Conservation (phyloP, 2,329 filamentous ascomycete species). For the Diaporthe citrichinensis region DNA sequence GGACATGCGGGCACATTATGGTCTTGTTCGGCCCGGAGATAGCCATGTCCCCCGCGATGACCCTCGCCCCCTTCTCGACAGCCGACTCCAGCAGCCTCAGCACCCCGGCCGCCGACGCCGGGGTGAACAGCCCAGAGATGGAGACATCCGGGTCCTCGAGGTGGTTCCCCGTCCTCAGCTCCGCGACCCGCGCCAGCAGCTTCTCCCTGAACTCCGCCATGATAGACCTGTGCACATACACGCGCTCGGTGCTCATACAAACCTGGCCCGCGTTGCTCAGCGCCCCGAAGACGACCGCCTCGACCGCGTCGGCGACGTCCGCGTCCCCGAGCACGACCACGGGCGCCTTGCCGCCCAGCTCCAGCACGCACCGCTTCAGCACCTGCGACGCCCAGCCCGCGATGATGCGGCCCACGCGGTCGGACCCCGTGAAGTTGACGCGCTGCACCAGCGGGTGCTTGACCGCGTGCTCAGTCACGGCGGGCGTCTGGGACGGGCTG, state of each 20-base stretch:
- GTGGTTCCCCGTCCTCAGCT: constrained; percentile 48
- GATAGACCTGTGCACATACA: constrained; percentile 72
- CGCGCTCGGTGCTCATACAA: constrained; percentile 79
- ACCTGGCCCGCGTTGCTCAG: constrained; percentile 76
- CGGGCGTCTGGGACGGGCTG: constrained; percentile 67
- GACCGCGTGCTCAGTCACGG: constrained; percentile 73
- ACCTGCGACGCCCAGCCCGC: constrained; percentile 73
- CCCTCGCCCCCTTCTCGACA: constrained; percentile 68
- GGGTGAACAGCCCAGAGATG: constrained; percentile 47
- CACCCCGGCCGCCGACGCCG: constrained; percentile 45
- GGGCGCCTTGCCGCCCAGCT: constrained; percentile 79
- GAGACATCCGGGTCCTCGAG: constrained; percentile 46
- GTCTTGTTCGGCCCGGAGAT: constrained; percentile 55
- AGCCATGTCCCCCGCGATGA: constrained; percentile 64
- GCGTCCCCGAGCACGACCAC: constrained; percentile 78
- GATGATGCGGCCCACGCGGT: constrained; percentile 74
- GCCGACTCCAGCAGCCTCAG: constrained; percentile 65
- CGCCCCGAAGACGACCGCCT: constrained; percentile 69
- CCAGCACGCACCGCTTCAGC: constrained; percentile 77
- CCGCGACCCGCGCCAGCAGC: constrained; percentile 47
- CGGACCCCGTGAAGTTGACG: constrained; percentile 80
- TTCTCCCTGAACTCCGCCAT: constrained; percentile 63
- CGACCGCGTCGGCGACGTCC: constrained; percentile 73
- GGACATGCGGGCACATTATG: constrained; percentile 69
- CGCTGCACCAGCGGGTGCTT: constrained; percentile 73